A percentile compares a stretch with the other conserved stretches of the same genome.
Conservation (phyloP, 2,329 filamentous ascomycete genomes). For the Clonostachys rhizophaga region DNA sequence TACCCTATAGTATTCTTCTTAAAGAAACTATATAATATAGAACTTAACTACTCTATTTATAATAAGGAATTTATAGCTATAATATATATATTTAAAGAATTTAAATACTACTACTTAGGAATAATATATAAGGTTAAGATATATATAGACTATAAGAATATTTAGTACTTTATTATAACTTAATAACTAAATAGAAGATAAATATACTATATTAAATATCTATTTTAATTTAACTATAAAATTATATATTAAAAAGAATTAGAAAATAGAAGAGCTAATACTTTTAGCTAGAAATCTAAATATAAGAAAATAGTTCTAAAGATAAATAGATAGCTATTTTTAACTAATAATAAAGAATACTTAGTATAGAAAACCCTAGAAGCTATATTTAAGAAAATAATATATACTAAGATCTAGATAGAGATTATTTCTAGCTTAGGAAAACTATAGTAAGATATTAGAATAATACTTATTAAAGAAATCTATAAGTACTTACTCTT, state of each 20-base stretch:
- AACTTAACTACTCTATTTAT: not conserved
- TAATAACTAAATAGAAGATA: not conserved
- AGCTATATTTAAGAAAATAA: too few species aligned
- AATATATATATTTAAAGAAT: not conserved
- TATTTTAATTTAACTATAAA: not conserved
- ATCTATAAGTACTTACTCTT: too few species aligned
- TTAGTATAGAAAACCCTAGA: not conserved
- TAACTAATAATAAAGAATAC: not conserved
- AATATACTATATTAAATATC: not conserved
- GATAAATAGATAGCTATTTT: not conserved
- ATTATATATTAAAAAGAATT: not conserved
- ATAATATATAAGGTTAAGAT: not conserved
- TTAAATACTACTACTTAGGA: not conserved
- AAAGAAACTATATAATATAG: not conserved
- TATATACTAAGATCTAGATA: too few species aligned
- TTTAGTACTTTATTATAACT: not conserved
- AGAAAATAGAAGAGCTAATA: not conserved
- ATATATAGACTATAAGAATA: not conserved
- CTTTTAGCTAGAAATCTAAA: not conserved
- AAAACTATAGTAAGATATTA: not conserved
- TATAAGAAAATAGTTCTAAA: not conserved
- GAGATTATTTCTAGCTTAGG: not conserved
- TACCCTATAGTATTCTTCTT: not conserved
- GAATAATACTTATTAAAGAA: too few species aligned
- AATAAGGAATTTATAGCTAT: not conserved